A percentile compares a stretch with the other conserved stretches of the same genome.
Evolutionary conservation across 768 basidiomycete genomes (phyloP).

Genomic region (Pisolithus albus): DNA sequence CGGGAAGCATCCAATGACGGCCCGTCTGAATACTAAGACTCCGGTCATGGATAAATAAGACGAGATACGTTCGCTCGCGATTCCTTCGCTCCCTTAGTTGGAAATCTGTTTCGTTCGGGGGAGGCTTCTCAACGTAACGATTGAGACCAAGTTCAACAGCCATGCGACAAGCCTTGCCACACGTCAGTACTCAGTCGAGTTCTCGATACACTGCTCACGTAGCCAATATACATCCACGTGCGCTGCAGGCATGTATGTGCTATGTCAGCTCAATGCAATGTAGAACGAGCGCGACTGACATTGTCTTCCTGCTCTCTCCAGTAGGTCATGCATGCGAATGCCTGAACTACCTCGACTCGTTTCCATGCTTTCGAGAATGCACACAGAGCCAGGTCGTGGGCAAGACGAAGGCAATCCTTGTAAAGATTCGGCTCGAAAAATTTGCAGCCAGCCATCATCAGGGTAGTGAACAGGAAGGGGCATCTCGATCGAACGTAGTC

Average conservation of each 20-base stretch:
- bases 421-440: slow-evolving; percentile 71
- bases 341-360: slow-evolving; percentile 82
- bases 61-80: slow-evolving; percentile 79
- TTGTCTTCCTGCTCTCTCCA: slow-evolving; percentile 87
- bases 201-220: slow-evolving; percentile 41
- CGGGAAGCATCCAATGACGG: slow-evolving; percentile 82
- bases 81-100: slow-evolving; percentile 74
- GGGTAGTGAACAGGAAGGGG: slow-evolving; percentile 77
- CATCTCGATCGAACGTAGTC: slow-evolving; percentile 73
- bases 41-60: slow-evolving; percentile 81
- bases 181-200: slow-evolving; percentile 1
- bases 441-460: slow-evolving; percentile 80
- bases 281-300: slow-evolving; percentile 32
- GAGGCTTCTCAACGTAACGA: slow-evolving; percentile 51
- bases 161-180: slow-evolving; percentile 71
- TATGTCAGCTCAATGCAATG: slow-evolving; percentile 10
- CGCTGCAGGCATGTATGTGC: slow-evolving; percentile 35
- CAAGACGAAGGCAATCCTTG: slow-evolving; percentile 61
- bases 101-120: slow-evolving; percentile 53
- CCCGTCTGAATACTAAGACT: slow-evolving; percentile 84
- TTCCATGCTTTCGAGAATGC: slow-evolving; percentile 78
- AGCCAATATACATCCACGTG: slow-evolving; percentile 85
- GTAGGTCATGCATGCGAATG: slow-evolving; percentile 82
- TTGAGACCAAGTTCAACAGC: slow-evolving; percentile 80
- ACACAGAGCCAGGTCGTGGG: slow-evolving; percentile 65